These are phyloP conservation scores for Zea mays DNA, from an alignment of 176 grass and related monocot genomes.

Conservation along the genomic window DNA sequence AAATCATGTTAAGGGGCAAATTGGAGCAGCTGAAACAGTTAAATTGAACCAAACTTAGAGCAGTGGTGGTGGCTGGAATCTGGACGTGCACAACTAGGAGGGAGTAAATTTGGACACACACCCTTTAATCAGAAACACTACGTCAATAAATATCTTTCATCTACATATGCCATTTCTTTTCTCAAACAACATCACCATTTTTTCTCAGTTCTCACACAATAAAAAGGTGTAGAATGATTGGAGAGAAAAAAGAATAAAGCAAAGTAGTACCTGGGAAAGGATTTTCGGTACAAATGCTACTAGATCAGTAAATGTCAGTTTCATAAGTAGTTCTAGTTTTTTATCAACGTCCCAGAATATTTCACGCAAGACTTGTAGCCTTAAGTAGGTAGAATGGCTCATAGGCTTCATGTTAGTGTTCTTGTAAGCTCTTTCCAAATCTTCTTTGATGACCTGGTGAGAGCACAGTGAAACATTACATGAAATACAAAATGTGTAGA, in stretches of 20 bases:
- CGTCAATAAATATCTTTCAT: slow-evolving; percentile 16
- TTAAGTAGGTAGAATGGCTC: slow-evolving; percentile 80
- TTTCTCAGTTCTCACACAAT: neutral
- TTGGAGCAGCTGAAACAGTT: neutral
- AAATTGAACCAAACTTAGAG: neutral
- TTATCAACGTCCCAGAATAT: slow-evolving; percentile 77
- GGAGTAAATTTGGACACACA: neutral
- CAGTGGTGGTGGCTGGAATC: no score
- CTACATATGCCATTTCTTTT: neutral
- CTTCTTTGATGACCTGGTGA: slow-evolving; percentile 88
- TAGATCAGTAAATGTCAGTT: slow-evolving; percentile 67
- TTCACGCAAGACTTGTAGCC: slow-evolving; percentile 69
- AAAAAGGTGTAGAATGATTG: slow-evolving; percentile 24
- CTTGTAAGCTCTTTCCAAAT: slow-evolving; percentile 89
- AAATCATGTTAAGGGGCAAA: neutral
- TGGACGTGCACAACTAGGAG: neutral
- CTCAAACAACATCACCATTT: neutral
- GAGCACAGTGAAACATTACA: neutral
- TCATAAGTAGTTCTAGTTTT: slow-evolving; percentile 60
- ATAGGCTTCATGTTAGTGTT: slow-evolving; percentile 87
- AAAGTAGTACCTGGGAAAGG: slow-evolving; percentile 61
- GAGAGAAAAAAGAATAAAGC: neutral
- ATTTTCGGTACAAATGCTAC: slow-evolving; percentile 57
- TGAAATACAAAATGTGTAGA: slow-evolving; percentile 23
- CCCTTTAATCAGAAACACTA: neutral